Base-by-base conservation (phyloP, 1,139 yeast genomes). In the Geotrichum phurueaensis region DNA sequence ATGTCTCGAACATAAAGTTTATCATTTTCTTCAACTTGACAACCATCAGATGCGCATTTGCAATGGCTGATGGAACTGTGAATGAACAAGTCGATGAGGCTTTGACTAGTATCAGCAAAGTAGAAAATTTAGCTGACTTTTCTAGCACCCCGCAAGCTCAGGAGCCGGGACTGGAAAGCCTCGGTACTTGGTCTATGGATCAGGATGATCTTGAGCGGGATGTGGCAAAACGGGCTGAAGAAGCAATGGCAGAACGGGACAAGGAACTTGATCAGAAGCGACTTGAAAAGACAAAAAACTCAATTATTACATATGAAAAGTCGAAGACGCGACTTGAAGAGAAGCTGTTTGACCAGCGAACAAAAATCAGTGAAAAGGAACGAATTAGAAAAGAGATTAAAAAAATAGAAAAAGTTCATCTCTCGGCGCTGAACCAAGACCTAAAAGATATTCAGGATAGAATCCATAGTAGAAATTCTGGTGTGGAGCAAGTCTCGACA, bases 241-340 rank as follows among this genome's bases (percentile, higher is more conserved):
- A 78, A 58, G 84, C 82, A 3, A 79, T 90, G 62, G 75, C 80
- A 1, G 75, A 79, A 54, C 84, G 86, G 61, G 92, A 89, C 61
- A 75, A 82, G 3, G 96, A 88, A 66, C 76, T 87, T 54, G 99
- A 94, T 67, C 76, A 79, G 61, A 87, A 85, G 65, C 79, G 98
- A 60, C 76, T 91, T 18, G 85, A 83, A 13, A 89, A 89, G 70
- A 81, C 95, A 0, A 71, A 74, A 29, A 79, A 78, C 54, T 64
- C 68, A 12, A 63, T 63, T 39, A 73, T 73, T 15, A 80, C 80
- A 64, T 73, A 81, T 10, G 67, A 74, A 43, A 71, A 74, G 20
- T 83, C 82, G 66, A 71, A 85, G 22, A 68, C 75, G 4, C 69
- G 76, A 3, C 72, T 91, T 9, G 77, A 82, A 60, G 76, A 78